Evolutionary conservation across 139 green algal genomes (phyloP).

Genomic region (Nannochloris sp.): DNA sequence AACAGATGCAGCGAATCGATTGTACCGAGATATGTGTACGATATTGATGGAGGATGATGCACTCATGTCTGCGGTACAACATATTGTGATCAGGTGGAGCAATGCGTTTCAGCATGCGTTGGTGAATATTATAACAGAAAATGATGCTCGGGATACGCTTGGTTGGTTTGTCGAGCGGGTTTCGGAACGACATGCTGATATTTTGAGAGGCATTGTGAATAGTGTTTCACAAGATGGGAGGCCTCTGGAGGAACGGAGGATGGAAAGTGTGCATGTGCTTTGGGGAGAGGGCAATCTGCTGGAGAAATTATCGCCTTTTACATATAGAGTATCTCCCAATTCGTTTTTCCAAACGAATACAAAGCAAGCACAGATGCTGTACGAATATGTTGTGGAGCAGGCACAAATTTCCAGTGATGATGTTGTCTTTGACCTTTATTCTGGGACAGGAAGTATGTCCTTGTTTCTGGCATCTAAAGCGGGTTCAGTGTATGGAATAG

Average conservation of each 20-base stretch:
- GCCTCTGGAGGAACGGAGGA: conserved; percentile 4
- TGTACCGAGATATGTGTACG: not conserved
- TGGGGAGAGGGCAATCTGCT: conserved; percentile 6
- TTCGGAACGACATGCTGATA: not conserved
- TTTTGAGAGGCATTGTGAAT: conserved; percentile 35
- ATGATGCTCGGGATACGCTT: conserved; percentile 21
- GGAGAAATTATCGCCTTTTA: conserved; percentile 48
- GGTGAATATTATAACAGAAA: conserved; percentile 23
- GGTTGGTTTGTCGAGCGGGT: conserved; percentile 14
- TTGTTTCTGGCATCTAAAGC: conserved; percentile 54
- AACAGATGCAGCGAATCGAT: not conserved
- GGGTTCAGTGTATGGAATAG: conserved; percentile 41
- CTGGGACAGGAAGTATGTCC: conserved; percentile 74
- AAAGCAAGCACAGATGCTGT: conserved; percentile 60
- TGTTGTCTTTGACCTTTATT: conserved; percentile 82
- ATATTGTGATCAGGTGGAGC: conserved; percentile 32
- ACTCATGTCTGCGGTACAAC: conserved; percentile 24
- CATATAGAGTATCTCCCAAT: conserved; percentile 57
- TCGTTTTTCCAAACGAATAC: conserved; percentile 91
- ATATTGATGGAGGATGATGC: not conserved
- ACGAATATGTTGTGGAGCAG: conserved; percentile 39
- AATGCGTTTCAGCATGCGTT: conserved; percentile 3
- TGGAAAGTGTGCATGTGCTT: conserved; percentile 16
- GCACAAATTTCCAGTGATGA: conserved; percentile 16
- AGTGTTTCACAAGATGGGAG: conserved; percentile 14